phyloP scores from a whole-genome alignment of 179 eudicot genomes.

The Vitellaria paradoxa region DNA sequence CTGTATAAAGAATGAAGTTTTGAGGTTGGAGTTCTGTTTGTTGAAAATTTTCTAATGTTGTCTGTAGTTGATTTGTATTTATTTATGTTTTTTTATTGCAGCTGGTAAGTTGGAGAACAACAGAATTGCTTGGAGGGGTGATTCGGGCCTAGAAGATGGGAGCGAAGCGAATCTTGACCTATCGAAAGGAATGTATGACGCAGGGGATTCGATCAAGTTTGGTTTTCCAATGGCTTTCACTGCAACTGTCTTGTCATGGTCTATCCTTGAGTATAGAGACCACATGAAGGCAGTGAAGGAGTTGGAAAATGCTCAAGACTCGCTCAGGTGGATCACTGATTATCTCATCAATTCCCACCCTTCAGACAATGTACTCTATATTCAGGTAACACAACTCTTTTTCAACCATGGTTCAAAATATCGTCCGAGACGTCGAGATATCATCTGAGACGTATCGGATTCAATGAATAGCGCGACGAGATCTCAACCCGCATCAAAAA shows the following conservation, averaged over 20 bases:
- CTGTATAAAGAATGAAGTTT: neutral
- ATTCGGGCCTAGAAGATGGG: constrained; percentile 71
- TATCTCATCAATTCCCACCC: constrained; percentile 73
- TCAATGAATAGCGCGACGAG: too few relatives aligned
- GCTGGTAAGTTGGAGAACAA: constrained; percentile 77
- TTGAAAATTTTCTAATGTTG: neutral
- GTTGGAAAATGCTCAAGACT: constrained; percentile 57
- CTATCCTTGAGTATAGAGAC: constrained; percentile 77
- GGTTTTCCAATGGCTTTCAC: constrained; percentile 89
- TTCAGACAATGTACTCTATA: constrained; percentile 53
- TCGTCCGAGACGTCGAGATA: too few relatives aligned
- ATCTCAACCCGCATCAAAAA: too few relatives aligned
- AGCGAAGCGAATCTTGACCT: constrained; percentile 57
- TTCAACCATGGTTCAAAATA: neutral
- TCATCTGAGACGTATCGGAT: too few relatives aligned
- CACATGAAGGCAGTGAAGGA: constrained; percentile 61
- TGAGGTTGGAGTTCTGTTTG: neutral
- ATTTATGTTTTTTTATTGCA: constrained; percentile 25
- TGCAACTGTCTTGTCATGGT: constrained; percentile 80
- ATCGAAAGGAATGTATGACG: constrained; percentile 77
- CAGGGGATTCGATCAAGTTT: constrained; percentile 85
- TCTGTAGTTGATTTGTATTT: neutral
- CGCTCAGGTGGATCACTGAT: constrained; percentile 79
- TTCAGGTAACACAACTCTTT: constrained; percentile 47
- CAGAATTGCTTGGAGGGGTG: constrained; percentile 75